Evolutionary conservation across 805 yeast genomes (phyloP).

Genomic region (Candida sanyiensis): DNA sequence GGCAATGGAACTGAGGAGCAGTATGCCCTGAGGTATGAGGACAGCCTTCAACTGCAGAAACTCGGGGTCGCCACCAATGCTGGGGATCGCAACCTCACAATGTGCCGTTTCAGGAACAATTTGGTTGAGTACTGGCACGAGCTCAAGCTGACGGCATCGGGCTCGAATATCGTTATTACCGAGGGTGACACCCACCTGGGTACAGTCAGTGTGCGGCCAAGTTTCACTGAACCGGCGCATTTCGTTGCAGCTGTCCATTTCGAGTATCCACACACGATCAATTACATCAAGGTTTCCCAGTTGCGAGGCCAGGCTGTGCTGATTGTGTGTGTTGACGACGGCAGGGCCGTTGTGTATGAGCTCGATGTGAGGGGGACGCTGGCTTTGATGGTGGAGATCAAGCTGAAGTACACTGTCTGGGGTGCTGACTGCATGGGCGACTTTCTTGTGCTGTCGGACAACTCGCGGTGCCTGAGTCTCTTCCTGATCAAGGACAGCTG

Average conservation of each 20-base stretch:
- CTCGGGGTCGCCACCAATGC: too few relatives aligned
- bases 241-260: conserved; percentile 45
- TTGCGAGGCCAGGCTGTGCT: conserved; percentile 39
- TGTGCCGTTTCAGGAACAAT: conserved; percentile 16
- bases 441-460: conserved; percentile 47
- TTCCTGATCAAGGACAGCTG: conserved; percentile 28
- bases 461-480: conserved; percentile 41
- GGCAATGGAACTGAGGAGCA: not conserved
- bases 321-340: conserved; percentile 50
- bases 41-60: conserved; percentile 10
- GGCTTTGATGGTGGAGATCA: conserved; percentile 28
- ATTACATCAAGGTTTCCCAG: conserved; percentile 37
- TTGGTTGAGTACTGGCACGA: conserved; percentile 14
- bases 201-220: conserved; percentile 14
- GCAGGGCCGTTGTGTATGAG: conserved; percentile 38
- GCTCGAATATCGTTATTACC: conserved; percentile 11
- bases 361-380: conserved; percentile 25
- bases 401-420: conserved; percentile 50
- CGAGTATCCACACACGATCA: conserved; percentile 49
- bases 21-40: conserved; percentile 15
- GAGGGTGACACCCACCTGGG: conserved; percentile 5
- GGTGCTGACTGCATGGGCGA: conserved; percentile 46
- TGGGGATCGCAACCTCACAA: too few relatives aligned
- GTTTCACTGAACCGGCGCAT: conserved; percentile 27
- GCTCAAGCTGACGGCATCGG: conserved; percentile 12